Evolutionary conservation across 345 rosid species (phyloP).

Genomic region (Limnanthes douglasii): DNA sequence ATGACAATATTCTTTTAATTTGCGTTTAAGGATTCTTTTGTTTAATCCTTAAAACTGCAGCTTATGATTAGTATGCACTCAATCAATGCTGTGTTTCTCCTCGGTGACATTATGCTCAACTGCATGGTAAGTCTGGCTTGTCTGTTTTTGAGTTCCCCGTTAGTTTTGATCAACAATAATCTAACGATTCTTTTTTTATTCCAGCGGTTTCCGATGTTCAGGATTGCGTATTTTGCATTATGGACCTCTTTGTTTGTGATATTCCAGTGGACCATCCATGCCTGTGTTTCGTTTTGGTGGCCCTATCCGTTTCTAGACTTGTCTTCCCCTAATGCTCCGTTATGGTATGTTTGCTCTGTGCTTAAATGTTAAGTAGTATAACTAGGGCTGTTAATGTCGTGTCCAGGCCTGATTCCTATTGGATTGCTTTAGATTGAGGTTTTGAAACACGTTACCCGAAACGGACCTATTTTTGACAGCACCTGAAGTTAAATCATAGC

Average conservation of each 20-base stretch:
- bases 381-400: no score
- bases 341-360: constrained; percentile 80
- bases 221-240: constrained; percentile 53
- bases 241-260: constrained; percentile 62
- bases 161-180: neutral
- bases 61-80: constrained; percentile 69
- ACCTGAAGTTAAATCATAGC: no score
- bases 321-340: constrained; percentile 51
- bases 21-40: no score
- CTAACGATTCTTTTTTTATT: constrained; percentile 5
- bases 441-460: no score
- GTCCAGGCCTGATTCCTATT: no score
- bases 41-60: constrained; percentile 28
- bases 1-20: no score
- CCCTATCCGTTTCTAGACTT: constrained; percentile 87
- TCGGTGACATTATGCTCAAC: constrained; percentile 62
- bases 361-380: no score
- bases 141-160: no score
- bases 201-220: constrained; percentile 79
- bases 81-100: constrained; percentile 56
- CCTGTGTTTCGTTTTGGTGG: constrained; percentile 79
- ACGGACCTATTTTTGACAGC: no score
- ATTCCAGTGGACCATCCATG: constrained; percentile 91
- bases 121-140: constrained; percentile 37
- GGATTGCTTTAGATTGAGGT: no score